A percentile compares a stretch with the other conserved stretches of the same genome.
phyloP scores from a whole-genome alignment of 441 rosid species.

The Euphorbia celastroides region DNA sequence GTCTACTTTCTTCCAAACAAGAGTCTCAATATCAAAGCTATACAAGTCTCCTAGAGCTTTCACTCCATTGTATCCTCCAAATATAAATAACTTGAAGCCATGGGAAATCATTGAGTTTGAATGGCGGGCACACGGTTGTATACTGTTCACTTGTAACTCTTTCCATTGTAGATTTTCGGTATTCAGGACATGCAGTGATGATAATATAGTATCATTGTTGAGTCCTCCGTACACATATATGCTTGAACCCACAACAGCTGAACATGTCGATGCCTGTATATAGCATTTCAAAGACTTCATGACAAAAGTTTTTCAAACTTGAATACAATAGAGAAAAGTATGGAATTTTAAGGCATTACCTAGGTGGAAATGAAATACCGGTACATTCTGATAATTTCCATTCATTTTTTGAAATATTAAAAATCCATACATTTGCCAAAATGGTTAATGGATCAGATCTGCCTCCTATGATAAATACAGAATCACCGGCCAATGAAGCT shows the following conservation, averaged over 20 bases:
- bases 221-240: constrained; percentile 85
- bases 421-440: constrained; percentile 71
- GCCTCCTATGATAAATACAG: constrained; percentile 76
- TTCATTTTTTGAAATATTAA: constrained; percentile 36
- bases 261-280: constrained; percentile 80
- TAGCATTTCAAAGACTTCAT: constrained; percentile 10
- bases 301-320: not conserved
- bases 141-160: constrained; percentile 48
- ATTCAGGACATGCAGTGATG: constrained; percentile 56
- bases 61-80: constrained; percentile 82
- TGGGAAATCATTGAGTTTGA: constrained; percentile 83
- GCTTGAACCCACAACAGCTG: constrained; percentile 61
- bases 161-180: constrained; percentile 56
- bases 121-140: constrained; percentile 78
- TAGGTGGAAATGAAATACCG: constrained; percentile 56
- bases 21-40: constrained; percentile 60
- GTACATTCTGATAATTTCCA: constrained; percentile 58
- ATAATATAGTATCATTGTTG: constrained; percentile 43
- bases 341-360: constrained; percentile 36
- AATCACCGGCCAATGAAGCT: constrained; percentile 61
- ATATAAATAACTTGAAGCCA: constrained; percentile 55
- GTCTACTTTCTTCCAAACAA: constrained; percentile 66
- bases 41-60: constrained; percentile 69
- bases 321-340: constrained; percentile 2
- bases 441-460: constrained; percentile 74